Percentiles rank a stretch among this genome's conserved stretches.
Evolutionary conservation across 345 rosid species (phyloP).

Genomic region (Salix viminalis): DNA sequence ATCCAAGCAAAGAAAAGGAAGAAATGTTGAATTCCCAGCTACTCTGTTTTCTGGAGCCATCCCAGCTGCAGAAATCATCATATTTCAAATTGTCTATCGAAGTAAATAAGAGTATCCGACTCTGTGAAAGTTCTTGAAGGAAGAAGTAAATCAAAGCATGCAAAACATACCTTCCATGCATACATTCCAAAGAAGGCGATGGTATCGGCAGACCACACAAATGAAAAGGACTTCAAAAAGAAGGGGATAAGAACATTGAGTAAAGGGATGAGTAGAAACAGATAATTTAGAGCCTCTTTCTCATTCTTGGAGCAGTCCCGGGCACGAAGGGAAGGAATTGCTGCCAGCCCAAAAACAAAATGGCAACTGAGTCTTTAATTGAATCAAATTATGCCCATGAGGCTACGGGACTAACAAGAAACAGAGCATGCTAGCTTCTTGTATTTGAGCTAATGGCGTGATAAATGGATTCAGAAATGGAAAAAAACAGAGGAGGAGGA

Average conservation of each 20-base stretch:
- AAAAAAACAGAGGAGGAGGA: neutral
- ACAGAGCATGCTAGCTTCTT: too few species aligned
- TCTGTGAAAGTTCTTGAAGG: neutral
- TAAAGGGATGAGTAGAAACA: slow-evolving; percentile 74
- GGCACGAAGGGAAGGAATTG: slow-evolving; percentile 91
- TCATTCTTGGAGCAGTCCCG: slow-evolving; percentile 86
- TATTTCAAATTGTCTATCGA: neutral
- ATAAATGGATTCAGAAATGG: neutral
- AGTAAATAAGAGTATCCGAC: neutral
- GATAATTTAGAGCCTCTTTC: slow-evolving; percentile 93
- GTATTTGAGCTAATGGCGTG: neutral
- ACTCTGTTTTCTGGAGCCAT: slow-evolving; percentile 63
- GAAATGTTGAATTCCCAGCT: slow-evolving; percentile 4
- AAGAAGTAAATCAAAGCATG: neutral
- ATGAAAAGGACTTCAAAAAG: slow-evolving; percentile 84
- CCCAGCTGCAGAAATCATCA: slow-evolving; percentile 38
- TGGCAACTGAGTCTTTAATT: too few species aligned
- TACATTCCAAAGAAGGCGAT: slow-evolving; percentile 81
- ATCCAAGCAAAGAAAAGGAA: neutral
- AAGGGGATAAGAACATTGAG: slow-evolving; percentile 80
- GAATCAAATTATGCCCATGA: too few species aligned
- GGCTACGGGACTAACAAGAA: too few species aligned
- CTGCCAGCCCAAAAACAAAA: slow-evolving; percentile 32
- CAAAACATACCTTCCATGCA: slow-evolving; percentile 80
- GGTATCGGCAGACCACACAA: slow-evolving; percentile 92